These are phyloP conservation scores for Oemleria cerasiformis DNA, from an alignment of 306 rosid genomes.

Conservation along the genomic window DNA sequence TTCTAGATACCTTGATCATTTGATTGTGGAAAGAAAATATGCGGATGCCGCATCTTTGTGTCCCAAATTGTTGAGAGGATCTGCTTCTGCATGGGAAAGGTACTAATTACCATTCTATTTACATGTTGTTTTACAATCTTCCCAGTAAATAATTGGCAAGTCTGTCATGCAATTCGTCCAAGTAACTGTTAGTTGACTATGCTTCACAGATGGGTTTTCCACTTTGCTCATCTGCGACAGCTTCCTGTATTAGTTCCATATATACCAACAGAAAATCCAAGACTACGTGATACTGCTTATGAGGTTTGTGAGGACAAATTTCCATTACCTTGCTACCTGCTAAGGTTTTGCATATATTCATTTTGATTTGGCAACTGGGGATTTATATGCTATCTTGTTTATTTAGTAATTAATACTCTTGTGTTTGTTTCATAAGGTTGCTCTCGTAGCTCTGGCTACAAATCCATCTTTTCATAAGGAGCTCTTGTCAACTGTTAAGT, in stretches of 20 bases:
- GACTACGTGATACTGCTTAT: slow-evolving; percentile 89
- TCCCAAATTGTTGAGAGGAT: slow-evolving; percentile 84
- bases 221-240: slow-evolving; percentile 97
- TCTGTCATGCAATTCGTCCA: slow-evolving; percentile 11
- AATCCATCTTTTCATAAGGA: slow-evolving; percentile 80
- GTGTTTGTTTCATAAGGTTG: slow-evolving; percentile 55
- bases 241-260: slow-evolving; percentile 91
- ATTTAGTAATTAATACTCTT: slow-evolving; percentile 18
- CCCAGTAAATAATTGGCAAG: neutral
- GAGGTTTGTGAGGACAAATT: slow-evolving; percentile 61
- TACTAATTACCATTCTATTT: slow-evolving; percentile 27
- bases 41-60: slow-evolving; percentile 91
- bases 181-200: slow-evolving; percentile 28
- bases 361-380: slow-evolving; percentile 14
- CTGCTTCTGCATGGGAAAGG: slow-evolving; percentile 99
- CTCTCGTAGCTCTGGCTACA: slow-evolving; percentile 93
- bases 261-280: slow-evolving; percentile 81
- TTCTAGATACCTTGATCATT: slow-evolving; percentile 90
- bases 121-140: slow-evolving; percentile 14
- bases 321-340: neutral
- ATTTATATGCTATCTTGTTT: slow-evolving; percentile 18
- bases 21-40: slow-evolving; percentile 95
- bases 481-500: slow-evolving; percentile 67
- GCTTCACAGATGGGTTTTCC: slow-evolving; percentile 90
- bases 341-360: neutral